Evolutionary conservation across 176 grass and related monocot genomes (phyloP).

Genomic region (Hyparrhenia diplandra): DNA sequence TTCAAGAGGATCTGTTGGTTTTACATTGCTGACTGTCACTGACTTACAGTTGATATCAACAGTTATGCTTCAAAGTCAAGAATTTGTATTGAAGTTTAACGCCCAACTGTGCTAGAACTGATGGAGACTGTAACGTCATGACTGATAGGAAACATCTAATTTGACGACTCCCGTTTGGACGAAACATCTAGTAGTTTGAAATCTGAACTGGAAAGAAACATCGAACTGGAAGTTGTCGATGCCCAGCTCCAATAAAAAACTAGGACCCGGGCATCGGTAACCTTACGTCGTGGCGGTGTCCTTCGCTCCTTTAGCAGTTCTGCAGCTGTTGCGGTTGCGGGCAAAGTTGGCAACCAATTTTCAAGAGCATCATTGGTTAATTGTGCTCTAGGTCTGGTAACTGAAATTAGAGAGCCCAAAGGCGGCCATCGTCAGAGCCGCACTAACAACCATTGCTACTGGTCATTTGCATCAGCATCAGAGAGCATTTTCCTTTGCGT

Average conservation of each 20-base stretch:
- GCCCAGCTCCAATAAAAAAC: neutral
- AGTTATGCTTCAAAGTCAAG: neutral
- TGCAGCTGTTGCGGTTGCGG: neutral
- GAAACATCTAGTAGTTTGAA: neutral
- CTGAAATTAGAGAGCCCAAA: neutral
- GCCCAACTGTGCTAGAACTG: neutral
- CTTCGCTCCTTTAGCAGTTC: neutral
- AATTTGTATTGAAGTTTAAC: neutral
- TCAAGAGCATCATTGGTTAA: neutral
- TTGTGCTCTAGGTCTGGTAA: neutral
- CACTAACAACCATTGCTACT: neutral
- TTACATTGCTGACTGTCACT: neutral
- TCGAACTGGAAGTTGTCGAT: neutral
- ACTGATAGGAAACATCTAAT: neutral
- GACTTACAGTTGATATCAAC: neutral
- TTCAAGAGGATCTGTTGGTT: neutral
- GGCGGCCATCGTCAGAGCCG: neutral
- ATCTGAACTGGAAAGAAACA: neutral
- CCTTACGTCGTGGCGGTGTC: neutral
- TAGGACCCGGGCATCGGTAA: neutral
- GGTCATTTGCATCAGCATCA: neutral
- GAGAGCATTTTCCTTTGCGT: neutral
- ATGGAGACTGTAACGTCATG: neutral
- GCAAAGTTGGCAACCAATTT: slow-evolving; percentile 2
- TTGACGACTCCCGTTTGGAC: neutral